Evolutionary conservation across 768 basidiomycete genomes (phyloP).

Genomic region (Tephrocybe sp.): DNA sequence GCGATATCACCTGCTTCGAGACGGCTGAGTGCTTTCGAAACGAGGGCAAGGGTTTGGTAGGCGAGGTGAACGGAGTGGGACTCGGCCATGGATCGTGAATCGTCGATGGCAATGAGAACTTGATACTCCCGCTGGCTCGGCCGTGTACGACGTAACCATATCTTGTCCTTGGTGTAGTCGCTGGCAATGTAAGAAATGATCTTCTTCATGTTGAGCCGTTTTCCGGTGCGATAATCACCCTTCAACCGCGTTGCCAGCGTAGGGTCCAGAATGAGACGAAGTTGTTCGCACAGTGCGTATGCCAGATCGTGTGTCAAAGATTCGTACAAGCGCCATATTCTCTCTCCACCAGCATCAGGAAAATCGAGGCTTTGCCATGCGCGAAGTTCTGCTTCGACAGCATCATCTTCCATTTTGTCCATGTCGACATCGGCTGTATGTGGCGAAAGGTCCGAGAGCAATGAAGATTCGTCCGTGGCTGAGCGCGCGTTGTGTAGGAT

Average conservation of each 20-base stretch:
- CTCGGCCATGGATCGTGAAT: slow-evolving; percentile 96
- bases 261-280: slow-evolving; percentile 94
- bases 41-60: slow-evolving; percentile 89
- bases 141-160: slow-evolving; percentile 93
- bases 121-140: slow-evolving; percentile 96
- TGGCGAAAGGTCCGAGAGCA: slow-evolving; percentile 23
- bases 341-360: slow-evolving; percentile 55
- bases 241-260: slow-evolving; percentile 91
- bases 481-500: slow-evolving; percentile 35
- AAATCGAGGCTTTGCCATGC: slow-evolving; percentile 64
- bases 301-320: slow-evolving; percentile 90
- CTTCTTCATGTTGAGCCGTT: slow-evolving; percentile 98
- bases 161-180: slow-evolving; percentile 99
- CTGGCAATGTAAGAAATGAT: slow-evolving; percentile 97
- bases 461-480: slow-evolving; percentile 18
- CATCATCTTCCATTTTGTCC: slow-evolving; percentile 30
- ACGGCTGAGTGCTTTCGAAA: slow-evolving; percentile 85
- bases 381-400: slow-evolving; percentile 50
- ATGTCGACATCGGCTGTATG: slow-evolving; percentile 32
- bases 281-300: slow-evolving; percentile 90
- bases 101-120: slow-evolving; percentile 90
- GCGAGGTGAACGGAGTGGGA: slow-evolving; percentile 91
- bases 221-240: slow-evolving; percentile 97
- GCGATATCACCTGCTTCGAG: slow-evolving; percentile 96
- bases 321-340: slow-evolving; percentile 91